Conservation (phyloP, 176 grass and related monocot species). For the Triticum dicoccoides region DNA sequence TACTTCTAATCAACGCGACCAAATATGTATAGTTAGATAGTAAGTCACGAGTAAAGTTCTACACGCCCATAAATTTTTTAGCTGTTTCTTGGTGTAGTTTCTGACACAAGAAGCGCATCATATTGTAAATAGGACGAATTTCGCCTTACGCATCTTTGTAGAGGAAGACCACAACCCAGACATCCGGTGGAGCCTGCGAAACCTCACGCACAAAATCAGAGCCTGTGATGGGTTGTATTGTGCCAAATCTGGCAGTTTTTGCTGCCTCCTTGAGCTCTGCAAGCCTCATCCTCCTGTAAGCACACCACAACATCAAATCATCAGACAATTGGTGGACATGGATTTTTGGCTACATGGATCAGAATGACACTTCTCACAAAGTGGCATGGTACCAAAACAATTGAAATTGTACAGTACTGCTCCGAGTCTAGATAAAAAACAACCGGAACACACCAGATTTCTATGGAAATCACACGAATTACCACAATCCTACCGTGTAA, state of each 20-base stretch:
- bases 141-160: constrained; percentile 80
- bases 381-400: not conserved
- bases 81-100: not conserved
- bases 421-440: constrained; percentile 1
- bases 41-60: not conserved
- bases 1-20: not conserved
- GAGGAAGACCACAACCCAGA: constrained; percentile 97
- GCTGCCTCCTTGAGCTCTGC: constrained; percentile 71
- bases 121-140: not conserved
- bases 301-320: not conserved
- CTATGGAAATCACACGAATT: not conserved
- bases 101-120: not conserved
- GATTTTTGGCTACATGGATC: too few species aligned
- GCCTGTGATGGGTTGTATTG: constrained; percentile 65
- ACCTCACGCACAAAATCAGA: constrained; percentile 96
- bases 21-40: not conserved
- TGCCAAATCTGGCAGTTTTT: constrained; percentile 59
- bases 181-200: constrained; percentile 76
- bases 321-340: not conserved
- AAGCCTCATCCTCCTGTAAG: constrained; percentile 80
- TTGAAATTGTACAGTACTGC: not conserved
- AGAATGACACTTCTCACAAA: too few species aligned
- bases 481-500: not conserved
- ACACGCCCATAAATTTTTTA: not conserved
- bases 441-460: not conserved